phyloP scores from a whole-genome alignment of 2,329 filamentous ascomycete genomes.

The Fusarium oligoseptatum region DNA sequence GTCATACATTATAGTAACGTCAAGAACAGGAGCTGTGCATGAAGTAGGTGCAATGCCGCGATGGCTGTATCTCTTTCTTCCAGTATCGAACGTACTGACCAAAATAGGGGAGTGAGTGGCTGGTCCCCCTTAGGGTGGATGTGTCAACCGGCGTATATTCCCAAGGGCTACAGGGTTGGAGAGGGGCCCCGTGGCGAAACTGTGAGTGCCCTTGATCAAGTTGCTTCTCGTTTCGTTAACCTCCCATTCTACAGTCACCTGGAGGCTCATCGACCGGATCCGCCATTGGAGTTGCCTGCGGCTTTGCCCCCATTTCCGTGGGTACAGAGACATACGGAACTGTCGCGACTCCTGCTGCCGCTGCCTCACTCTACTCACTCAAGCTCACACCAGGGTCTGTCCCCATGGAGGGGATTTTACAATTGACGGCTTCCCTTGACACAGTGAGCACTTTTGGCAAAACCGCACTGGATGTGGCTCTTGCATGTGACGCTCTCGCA shows the following conservation, averaged over 20 bases:
- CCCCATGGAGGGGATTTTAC: background rate
- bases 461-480: background rate
- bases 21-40: background rate
- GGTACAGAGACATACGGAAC: background rate
- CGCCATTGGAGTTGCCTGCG: background rate
- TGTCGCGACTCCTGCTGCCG: background rate
- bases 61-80: background rate
- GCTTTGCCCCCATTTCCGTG: background rate
- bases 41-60: background rate
- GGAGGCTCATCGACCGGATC: background rate
- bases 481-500: background rate
- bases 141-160: background rate
- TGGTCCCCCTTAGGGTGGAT: background rate
- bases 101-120: background rate
- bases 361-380: background rate
- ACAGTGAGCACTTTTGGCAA: background rate
- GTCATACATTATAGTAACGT: too few species aligned
- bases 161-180: background rate
- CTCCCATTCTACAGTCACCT: background rate
- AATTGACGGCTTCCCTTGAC: background rate
- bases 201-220: background rate
- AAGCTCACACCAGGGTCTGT: background rate
- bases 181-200: background rate
- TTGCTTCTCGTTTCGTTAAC: background rate
- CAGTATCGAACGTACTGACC: too few species aligned